phyloP scores from a whole-genome alignment of 208 protist genomes.

The Crithidia expoeki region DNA sequence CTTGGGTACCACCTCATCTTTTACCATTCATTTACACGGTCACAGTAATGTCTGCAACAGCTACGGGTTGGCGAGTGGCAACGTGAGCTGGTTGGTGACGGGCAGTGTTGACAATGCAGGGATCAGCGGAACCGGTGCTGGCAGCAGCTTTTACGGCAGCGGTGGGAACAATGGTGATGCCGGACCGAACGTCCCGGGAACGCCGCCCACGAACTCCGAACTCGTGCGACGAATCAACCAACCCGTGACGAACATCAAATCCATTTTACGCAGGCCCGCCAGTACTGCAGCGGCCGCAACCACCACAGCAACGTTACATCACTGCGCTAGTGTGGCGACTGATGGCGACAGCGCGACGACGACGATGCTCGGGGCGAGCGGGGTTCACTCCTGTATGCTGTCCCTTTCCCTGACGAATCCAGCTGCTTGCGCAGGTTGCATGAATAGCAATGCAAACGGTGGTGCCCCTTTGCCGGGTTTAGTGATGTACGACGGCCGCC shows the following conservation, averaged over 20 bases:
- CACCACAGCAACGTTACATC: not conserved
- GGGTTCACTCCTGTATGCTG: constrained; percentile 9
- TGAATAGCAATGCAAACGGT: not conserved
- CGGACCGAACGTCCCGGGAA: not conserved
- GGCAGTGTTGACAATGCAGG: not conserved
- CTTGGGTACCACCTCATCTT: not conserved
- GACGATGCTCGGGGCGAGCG: not conserved
- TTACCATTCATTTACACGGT: not conserved
- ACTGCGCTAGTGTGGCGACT: not conserved
- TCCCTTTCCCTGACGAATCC: constrained; percentile 9
- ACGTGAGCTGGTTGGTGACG: constrained; percentile 6
- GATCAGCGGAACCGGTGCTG: not conserved
- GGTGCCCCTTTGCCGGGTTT: not conserved
- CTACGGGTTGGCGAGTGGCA: not conserved
- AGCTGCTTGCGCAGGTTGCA: too few species aligned
- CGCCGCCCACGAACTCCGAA: constrained; percentile 28
- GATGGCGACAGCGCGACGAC: not conserved
- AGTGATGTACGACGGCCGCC: not conserved
- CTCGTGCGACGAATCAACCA: constrained; percentile 31
- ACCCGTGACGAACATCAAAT: constrained; percentile 22
- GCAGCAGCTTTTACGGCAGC: not conserved
- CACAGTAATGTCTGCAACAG: not conserved
- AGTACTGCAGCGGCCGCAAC: not conserved
- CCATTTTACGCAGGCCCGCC: constrained; percentile 25
- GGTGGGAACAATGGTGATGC: not conserved